Evolutionary conservation across 495 filamentous ascomycete species (phyloP).

Genomic region (Penicillium herquei): DNA sequence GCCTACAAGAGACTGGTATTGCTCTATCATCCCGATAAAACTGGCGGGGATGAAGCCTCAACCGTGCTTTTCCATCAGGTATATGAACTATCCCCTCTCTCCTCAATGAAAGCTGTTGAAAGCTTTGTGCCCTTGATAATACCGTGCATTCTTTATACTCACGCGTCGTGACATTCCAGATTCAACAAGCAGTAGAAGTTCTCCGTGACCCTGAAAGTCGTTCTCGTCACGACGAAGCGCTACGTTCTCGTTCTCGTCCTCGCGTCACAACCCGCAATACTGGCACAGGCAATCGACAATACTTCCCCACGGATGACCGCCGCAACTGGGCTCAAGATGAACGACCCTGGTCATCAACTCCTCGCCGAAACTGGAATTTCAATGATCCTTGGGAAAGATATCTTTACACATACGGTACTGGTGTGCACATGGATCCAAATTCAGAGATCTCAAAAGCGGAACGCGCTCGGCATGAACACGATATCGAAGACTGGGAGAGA

Average conservation of each 20-base stretch:
- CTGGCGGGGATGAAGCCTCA: slow-evolving; percentile 38
- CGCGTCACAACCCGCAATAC: neutral
- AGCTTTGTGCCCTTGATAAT: too few relatives aligned
- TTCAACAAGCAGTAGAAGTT: slow-evolving; percentile 36
- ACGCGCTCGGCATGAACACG: slow-evolving; percentile 12
- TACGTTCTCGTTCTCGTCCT: neutral
- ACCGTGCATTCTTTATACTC: too few relatives aligned
- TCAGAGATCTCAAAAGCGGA: slow-evolving; percentile 26
- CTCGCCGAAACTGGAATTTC: neutral
- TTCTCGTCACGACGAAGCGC: slow-evolving; percentile 22
- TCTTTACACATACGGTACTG: slow-evolving; percentile 31
- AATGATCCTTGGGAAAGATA: slow-evolving; percentile 14
- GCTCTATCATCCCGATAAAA: slow-evolving; percentile 63
- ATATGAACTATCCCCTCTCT: neutral
- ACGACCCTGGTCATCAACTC: neutral
- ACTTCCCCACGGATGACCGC: neutral
- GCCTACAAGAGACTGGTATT: slow-evolving; percentile 51
- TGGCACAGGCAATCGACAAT: neutral
- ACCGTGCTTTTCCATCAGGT: slow-evolving; percentile 44
- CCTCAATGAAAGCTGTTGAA: too few relatives aligned
- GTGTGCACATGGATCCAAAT: slow-evolving; percentile 33
- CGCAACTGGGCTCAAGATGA: neutral
- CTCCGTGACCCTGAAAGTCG: slow-evolving; percentile 36
- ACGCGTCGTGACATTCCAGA: slow-evolving; percentile 17
- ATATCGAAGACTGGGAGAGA: slow-evolving; percentile 14